Evolutionary conservation across 371 early-diverging fungal genomes (phyloP), one percentile per base, ranked within the genome.

Genomic region (Mucor ambiguus): DNA sequence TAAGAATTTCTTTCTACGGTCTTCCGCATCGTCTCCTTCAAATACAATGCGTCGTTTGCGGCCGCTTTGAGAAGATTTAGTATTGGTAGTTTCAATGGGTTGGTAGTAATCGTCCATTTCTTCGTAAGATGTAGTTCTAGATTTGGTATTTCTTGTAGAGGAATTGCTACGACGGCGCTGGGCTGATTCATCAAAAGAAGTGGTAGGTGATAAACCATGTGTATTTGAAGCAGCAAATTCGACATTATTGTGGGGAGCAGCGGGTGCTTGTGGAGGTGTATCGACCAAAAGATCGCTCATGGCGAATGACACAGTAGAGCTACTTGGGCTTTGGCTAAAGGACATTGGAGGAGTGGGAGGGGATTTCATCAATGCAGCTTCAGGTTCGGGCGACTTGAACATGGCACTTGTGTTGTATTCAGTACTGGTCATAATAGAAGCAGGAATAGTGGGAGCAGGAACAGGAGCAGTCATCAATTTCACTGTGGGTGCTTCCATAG

Each of bases 1-100:
- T 58, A 90, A 70, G 26, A 90, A 85, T 41, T 77, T 78, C 35
- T 74, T 67, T 58, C 73, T 63, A 2, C 70, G 69, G 38, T 76
- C 75, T 55, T 78, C 75, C 9, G 70, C 70, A 54, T 75, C 78
- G 29, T 74, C 74, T 28, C 74, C 74, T 65, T 77, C 77, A 66
- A 77, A 74, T 29, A 71, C 63, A 55, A 74, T 71, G 14, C 74
- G 71, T 59, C 77, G 60, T 41, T 74, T 74, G 38, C 77, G 67
- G 6, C 77, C 74, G n/a, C 71, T 64, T 54, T 62, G 63, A 9
- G 29, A 41, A 38, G 22, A 52, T 52, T 52, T 52, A 12, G 52
- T 16, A 22, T 28, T 52, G 2, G 10, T 52, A 6, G 14, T 41
- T 41, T 28, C 26, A 22, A 1, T 12, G 4, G 20, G 20, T 22